Base-by-base conservation (phyloP, 2,329 filamentous ascomycete genomes). In the Trichoderma guizhouense region DNA sequence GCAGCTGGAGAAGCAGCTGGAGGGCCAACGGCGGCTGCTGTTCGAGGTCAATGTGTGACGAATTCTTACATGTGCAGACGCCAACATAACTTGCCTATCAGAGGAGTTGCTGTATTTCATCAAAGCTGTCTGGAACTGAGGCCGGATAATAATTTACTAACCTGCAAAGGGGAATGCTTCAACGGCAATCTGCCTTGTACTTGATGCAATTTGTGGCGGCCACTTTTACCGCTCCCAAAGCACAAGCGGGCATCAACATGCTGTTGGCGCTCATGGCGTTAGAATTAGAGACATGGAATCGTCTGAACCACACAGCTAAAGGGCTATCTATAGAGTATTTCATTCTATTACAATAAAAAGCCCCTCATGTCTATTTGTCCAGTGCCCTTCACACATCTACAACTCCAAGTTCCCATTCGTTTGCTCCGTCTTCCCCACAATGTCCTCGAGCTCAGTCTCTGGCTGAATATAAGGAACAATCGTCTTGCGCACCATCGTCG, bases 401-500 rank as follows among this genome's bases (percentile, higher is more conserved):
- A 53, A 24, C 47, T 53, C 47, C 11, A 53, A 24, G 11, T 53
- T 53, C 5, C 21, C 47, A 24, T 53, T 53, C 5, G 21, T 53
- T 14, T 53, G n/a, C 21, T 14, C 11, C 5, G n/a, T 53, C 47
- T 53, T 53, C 1, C n/a, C 3, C 47, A 75, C 55, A 14, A 75
- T 32, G 43, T 81, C 76, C 3, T 12, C 72, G 43, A 82, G 51
- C 73, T 81, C 80, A 1, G 77, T 81, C 24, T 39, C 76, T 4
- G 80, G 80, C 71, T 75, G 68, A 0, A 81, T 64, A 11, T 77
- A 76, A 6, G 79, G 77, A 62, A 76, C 75, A 7, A 80, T 74
- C 15, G 71, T 74, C 7, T 76, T 72, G 12, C 82, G 73, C 34
- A 76, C 76, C 47, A 72, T 68, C 1, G 81, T 90, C 74, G 83